phyloP scores from a whole-genome alignment of 768 basidiomycete species.

The Mycena vitilis region DNA sequence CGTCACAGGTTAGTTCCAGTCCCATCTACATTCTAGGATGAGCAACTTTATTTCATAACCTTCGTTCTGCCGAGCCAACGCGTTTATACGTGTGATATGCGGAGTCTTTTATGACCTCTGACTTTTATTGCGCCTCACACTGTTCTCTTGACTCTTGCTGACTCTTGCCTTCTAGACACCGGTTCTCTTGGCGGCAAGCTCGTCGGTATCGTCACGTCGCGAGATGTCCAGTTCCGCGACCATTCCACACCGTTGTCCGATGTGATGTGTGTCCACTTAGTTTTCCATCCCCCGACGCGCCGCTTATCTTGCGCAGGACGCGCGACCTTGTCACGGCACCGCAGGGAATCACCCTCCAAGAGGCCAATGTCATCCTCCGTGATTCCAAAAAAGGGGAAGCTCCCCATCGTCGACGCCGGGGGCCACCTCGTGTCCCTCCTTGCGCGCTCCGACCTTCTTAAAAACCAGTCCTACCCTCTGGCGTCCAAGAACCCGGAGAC shows the following conservation, averaged over 20 bases:
- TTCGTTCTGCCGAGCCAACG: conserved; percentile 94
- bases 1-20: conserved; percentile 83
- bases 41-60: conserved; percentile 65
- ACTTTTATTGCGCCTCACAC: conserved; percentile 39
- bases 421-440: conserved; percentile 85
- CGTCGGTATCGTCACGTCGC: conserved; percentile 94
- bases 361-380: conserved; percentile 95
- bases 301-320: conserved; percentile 57
- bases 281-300: neutral
- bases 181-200: conserved; percentile 92
- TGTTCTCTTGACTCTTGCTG: conserved; percentile 32
- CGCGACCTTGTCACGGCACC: conserved; percentile 86
- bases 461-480: conserved; percentile 96
- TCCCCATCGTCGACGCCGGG: conserved; percentile 80
- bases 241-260: conserved; percentile 72
- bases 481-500: conserved; percentile 90
- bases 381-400: conserved; percentile 98
- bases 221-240: conserved; percentile 94
- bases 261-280: conserved; percentile 63
- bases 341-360: conserved; percentile 87
- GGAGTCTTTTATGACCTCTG: conserved; percentile 62
- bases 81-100: conserved; percentile 75
- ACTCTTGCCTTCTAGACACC: conserved; percentile 66
- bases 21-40: conserved; percentile 52
- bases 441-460: conserved; percentile 95